Evolutionary conservation across 345 rosid genomes (phyloP), one percentile per base, ranked within the genome.

Genomic region (Draba incana): DNA sequence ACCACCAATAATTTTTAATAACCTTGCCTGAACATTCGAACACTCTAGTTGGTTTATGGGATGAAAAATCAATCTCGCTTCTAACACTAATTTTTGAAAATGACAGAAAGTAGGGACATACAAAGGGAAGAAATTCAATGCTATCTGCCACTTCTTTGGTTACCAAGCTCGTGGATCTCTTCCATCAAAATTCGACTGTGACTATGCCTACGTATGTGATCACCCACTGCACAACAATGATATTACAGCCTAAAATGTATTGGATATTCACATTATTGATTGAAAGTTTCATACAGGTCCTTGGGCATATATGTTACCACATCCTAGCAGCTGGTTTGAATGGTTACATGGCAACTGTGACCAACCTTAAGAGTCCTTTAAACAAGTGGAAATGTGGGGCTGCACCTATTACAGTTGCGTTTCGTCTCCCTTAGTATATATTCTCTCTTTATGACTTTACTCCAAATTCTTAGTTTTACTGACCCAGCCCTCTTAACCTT

Each of bases 111-210:
- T 81, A 64, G 98, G 90, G 63, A 84, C 82, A 49, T 90, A 86
- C 88, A 88, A 78, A 72, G 98, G 97, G 66, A 93, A 90, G 75
- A 93, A 91, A 72, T 84, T 93, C 79, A 91, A 87, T 72, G 95
- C 99, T 3, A 91, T 94, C 70, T 91, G 96, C 84, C 98, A 94
- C 78, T 94, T 94, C 70, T 94, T 94, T 39, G 99, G 99, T 62
- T 91, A 94, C 79, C 98, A 94, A 74, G 99, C 99, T 79, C 91
- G 99, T 39, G 99, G 99, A 75, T 91, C 96, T 20, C 78, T 94
- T 55, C 98, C 99, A 64, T 91, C 99, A 13, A 94, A 94, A 69
- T 94, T 94, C 15, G 99, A 91, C 62, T 88, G 96, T 16, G 99
- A 94, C 81, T 91, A 94, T 72, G 97, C 96, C 66, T 91, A 87